A percentile compares a stretch with the other conserved stretches of the same genome.
Conservation (phyloP, 2,329 filamentous ascomycete genomes). For the Verticillium nonalfalfae region DNA sequence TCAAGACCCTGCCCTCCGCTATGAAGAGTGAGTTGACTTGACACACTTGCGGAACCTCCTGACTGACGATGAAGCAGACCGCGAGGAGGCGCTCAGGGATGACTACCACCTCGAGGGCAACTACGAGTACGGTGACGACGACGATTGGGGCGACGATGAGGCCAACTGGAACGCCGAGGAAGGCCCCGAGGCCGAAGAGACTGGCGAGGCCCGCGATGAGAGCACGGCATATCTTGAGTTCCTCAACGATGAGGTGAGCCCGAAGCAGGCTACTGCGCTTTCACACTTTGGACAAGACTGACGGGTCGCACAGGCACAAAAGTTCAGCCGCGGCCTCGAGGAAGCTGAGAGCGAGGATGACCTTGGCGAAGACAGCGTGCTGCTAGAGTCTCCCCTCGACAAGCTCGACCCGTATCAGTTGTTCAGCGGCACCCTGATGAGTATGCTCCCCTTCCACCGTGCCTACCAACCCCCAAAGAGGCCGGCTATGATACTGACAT, state of each 20-base stretch:
- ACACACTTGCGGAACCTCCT: slow-evolving; percentile 5
- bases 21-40: slow-evolving; percentile 61
- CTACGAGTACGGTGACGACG: slow-evolving; percentile 64
- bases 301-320: slow-evolving; percentile 60
- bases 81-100: slow-evolving; percentile 86
- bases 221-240: slow-evolving; percentile 94
- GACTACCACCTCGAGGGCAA: slow-evolving; percentile 65
- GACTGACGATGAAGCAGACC: slow-evolving; percentile 45
- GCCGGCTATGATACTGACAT: slow-evolving; percentile 14
- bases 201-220: slow-evolving; percentile 72
- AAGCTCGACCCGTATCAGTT: slow-evolving; percentile 91
- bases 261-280: background rate
- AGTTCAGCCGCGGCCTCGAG: slow-evolving; percentile 63
- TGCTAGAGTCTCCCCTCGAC: slow-evolving; percentile 90
- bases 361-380: slow-evolving; percentile 83
- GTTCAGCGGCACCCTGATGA: slow-evolving; percentile 75
- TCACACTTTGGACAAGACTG: slow-evolving; percentile 7
- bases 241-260: slow-evolving; percentile 75
- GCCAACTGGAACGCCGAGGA: slow-evolving; percentile 73
- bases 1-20: slow-evolving; percentile 83
- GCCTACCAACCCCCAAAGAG: background rate
- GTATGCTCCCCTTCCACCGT: slow-evolving; percentile 47
- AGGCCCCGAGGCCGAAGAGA: slow-evolving; percentile 60
- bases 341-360: slow-evolving; percentile 76
- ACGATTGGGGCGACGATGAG: slow-evolving; percentile 79